A percentile compares a stretch with the other conserved stretches of the same genome.
Conservation (phyloP, 2,329 filamentous ascomycete species). For the Colletotrichum siamense region DNA sequence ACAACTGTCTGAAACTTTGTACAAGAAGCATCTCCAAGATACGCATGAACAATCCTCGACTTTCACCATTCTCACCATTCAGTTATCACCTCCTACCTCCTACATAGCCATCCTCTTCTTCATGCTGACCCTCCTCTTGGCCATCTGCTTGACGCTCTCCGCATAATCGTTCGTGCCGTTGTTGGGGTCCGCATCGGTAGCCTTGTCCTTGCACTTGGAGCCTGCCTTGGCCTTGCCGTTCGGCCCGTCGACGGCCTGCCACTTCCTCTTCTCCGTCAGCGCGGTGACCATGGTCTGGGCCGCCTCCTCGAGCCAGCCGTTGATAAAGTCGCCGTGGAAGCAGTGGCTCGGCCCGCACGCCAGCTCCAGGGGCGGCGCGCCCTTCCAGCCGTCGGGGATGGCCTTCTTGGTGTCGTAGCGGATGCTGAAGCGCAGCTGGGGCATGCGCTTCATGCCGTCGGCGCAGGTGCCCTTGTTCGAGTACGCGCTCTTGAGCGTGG, state of each 20-base stretch:
- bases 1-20: not conserved
- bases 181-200: constrained; percentile 39
- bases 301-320: constrained; percentile 47
- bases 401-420: constrained; percentile 47
- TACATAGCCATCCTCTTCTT: not conserved
- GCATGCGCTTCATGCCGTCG: constrained; percentile 47
- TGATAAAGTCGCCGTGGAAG: constrained; percentile 51
- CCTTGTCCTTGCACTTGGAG: constrained; percentile 29
- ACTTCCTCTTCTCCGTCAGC: constrained; percentile 28
- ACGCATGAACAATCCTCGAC: not conserved
- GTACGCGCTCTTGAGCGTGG: constrained; percentile 22
- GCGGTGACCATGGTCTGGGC: constrained; percentile 43
- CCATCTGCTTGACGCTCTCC: constrained; percentile 26
- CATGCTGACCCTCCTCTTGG: not conserved
- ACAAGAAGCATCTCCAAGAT: not conserved
- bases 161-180: constrained; percentile 40
- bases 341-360: constrained; percentile 44
- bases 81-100: not conserved
- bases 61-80: not conserved
- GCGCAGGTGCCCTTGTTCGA: constrained; percentile 35
- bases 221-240: constrained; percentile 32
- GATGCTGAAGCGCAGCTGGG: constrained; percentile 51
- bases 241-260: constrained; percentile 32
- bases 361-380: constrained; percentile 48
- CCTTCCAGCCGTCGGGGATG: constrained; percentile 49